A percentile compares a stretch with the other conserved stretches of the same genome.
Conservation (phyloP, 371 early-diverging fungal genomes). For the Apophysomyces sp. region DNA sequence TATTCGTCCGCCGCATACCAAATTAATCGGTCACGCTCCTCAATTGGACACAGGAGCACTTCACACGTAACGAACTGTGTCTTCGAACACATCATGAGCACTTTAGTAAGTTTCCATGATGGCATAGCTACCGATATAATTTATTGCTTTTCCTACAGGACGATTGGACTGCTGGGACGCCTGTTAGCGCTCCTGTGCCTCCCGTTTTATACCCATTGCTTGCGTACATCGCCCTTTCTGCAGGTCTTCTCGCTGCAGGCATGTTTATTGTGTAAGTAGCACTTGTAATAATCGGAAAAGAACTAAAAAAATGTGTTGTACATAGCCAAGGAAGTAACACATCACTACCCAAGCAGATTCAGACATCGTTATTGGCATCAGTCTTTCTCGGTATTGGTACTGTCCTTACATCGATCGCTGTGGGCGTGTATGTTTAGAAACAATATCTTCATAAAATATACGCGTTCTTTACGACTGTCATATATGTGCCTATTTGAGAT, state of each 20-base stretch:
- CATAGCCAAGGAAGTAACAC: conserved; percentile 40
- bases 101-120: neutral
- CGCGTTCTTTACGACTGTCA: neutral
- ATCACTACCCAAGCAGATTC: conserved; percentile 34
- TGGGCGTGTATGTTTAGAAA: conserved; percentile 48
- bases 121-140: neutral
- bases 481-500: no score
- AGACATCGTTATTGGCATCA: conserved; percentile 37
- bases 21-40: no score
- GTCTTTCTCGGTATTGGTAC: conserved; percentile 45
- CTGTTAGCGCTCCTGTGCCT: conserved; percentile 34
- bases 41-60: no score
- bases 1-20: no score
- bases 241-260: conserved; percentile 36
- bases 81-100: neutral
- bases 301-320: neutral
- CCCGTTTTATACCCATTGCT: conserved; percentile 28
- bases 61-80: neutral
- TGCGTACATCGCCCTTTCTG: conserved; percentile 24
- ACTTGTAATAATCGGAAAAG: neutral
- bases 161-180: conserved; percentile 13
- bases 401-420: conserved; percentile 46
- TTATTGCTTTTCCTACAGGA: neutral
- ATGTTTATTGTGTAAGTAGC: conserved; percentile 40
- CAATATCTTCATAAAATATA: neutral